Percentiles rank a stretch among this genome's conserved stretches.
Evolutionary conservation across 768 basidiomycete genomes (phyloP).

Genomic region (Mycena leptocephala): DNA sequence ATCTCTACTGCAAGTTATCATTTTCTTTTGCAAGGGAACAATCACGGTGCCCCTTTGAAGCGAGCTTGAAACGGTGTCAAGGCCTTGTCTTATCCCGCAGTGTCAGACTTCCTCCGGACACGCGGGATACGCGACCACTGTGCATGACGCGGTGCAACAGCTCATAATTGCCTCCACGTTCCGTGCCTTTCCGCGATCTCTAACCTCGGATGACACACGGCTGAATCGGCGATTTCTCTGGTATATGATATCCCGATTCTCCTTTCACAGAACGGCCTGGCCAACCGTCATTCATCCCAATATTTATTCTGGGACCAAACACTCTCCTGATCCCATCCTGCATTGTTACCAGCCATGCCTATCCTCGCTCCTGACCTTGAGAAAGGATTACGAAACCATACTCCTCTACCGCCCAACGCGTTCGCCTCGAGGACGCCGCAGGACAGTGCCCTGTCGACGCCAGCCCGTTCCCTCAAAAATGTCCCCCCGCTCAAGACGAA

Average conservation of each 20-base stretch:
- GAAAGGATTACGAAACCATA: slow-evolving; percentile 4
- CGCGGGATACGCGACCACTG: not conserved
- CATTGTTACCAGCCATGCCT: not conserved
- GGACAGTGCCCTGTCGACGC: not conserved
- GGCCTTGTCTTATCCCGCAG: not conserved
- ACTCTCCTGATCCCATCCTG: not conserved
- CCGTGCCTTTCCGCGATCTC: not conserved
- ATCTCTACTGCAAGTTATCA: too few species aligned
- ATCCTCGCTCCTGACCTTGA: slow-evolving; percentile 19
- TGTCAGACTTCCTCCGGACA: not conserved
- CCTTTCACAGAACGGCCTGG: slow-evolving; percentile 44
- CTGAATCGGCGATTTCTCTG: slow-evolving; percentile 59
- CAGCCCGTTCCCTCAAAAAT: not conserved
- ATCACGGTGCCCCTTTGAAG: not conserved
- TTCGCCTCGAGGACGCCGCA: slow-evolving; percentile 8
- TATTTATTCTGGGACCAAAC: slow-evolving; percentile 20
- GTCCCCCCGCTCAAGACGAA: slow-evolving; percentile 44
- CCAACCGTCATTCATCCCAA: too few species aligned
- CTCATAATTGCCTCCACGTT: not conserved
- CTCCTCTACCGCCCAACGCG: not conserved
- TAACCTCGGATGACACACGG: slow-evolving; percentile 53
- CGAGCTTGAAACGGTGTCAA: not conserved
- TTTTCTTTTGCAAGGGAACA: not conserved
- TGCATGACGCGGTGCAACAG: not conserved
- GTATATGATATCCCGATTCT: slow-evolving; percentile 48